Evolutionary conservation across 768 basidiomycete species (phyloP), one percentile per base, ranked within the genome.

Genomic region (Naematelia aurantialba): DNA sequence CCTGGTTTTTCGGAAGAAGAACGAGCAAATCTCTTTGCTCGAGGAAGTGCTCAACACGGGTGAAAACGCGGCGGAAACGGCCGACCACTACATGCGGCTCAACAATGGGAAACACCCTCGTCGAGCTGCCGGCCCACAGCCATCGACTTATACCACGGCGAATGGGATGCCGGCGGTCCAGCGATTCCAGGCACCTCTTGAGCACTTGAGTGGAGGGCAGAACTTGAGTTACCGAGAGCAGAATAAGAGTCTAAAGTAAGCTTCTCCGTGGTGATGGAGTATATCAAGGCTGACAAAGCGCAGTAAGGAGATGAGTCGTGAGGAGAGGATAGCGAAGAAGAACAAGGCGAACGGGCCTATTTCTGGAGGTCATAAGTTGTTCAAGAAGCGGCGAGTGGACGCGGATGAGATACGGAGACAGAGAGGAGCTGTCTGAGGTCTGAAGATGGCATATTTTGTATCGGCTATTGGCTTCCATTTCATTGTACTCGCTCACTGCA

Each of bases 21-120:
- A 91, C 68, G 89, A 96, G 72, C 94, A 98, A 79, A 94, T 98
- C 59, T 94, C 97, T 75, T 85, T 99, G 17, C 82, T 99, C n/a
- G 88, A 89, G 59, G 87, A 89, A 4, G 93, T 98, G 17, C 81
- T 98, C 19, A 81, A 91, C 62, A 89, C 91, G 29, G 91, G 89
- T 76, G 94, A 96, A 74, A 89, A 88, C 5, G 90, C 59, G 12
- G 57, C 60, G 42, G 74, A 73, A 25, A 68, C 71, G 0, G 55
- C 60, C 13, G 75, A 76, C 52, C 69, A 73, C 44, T 72, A 73
- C 31, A 71, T 69, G 66, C 47, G 64, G 13, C 50, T 73, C 34
- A 68, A 73, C 47, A 55, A 67, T 26, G 68, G 70, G 21, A 69
- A 62, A 54, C 71, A 70, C 48, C 65, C 68, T 47, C 64, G 58